phyloP scores from a whole-genome alignment of 2,329 filamentous ascomycete genomes.

The Zymoseptoria tritici region DNA sequence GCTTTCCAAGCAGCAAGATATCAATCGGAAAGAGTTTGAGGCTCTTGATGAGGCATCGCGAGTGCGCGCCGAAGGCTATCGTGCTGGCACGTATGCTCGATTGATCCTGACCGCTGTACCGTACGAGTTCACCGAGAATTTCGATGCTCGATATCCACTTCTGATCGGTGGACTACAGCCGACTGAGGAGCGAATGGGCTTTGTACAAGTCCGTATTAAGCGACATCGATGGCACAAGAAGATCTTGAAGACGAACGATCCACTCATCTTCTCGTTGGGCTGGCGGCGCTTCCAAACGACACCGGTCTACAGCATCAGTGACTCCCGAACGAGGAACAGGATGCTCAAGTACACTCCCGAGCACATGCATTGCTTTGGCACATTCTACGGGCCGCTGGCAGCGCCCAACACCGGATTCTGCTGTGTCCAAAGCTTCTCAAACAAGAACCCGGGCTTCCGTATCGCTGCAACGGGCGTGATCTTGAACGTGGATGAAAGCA shows the following conservation, averaged over 20 bases:
- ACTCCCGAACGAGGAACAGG: slow-evolving; percentile 84
- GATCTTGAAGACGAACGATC: slow-evolving; percentile 96
- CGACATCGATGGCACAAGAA: slow-evolving; percentile 98
- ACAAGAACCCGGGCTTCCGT: slow-evolving; percentile 80
- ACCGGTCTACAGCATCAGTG: slow-evolving; percentile 90
- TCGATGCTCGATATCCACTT: slow-evolving; percentile 74
- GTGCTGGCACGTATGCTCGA: slow-evolving; percentile 86
- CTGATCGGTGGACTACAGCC: slow-evolving; percentile 86
- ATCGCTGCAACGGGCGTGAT: slow-evolving; percentile 93
- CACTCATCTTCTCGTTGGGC: slow-evolving; percentile 90
- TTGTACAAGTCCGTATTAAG: slow-evolving; percentile 93
- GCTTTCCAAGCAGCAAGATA: slow-evolving; percentile 90
- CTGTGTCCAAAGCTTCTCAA: slow-evolving; percentile 81
- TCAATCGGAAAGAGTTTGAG: slow-evolving; percentile 92
- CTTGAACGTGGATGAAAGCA: slow-evolving; percentile 86
- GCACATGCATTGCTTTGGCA: slow-evolving; percentile 98
- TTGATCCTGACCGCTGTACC: slow-evolving; percentile 85
- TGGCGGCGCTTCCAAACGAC: slow-evolving; percentile 92
- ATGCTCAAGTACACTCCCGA: slow-evolving; percentile 99
- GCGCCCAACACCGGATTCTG: slow-evolving; percentile 95
- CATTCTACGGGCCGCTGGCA: slow-evolving; percentile 89
- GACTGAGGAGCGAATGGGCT: slow-evolving; percentile 93
- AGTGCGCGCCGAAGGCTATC: slow-evolving; percentile 78
- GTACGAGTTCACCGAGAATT: slow-evolving; percentile 78
- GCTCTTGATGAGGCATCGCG: slow-evolving; percentile 77